phyloP scores from a whole-genome alignment of 2,329 filamentous ascomycete genomes.

The Cercospora sp. region DNA sequence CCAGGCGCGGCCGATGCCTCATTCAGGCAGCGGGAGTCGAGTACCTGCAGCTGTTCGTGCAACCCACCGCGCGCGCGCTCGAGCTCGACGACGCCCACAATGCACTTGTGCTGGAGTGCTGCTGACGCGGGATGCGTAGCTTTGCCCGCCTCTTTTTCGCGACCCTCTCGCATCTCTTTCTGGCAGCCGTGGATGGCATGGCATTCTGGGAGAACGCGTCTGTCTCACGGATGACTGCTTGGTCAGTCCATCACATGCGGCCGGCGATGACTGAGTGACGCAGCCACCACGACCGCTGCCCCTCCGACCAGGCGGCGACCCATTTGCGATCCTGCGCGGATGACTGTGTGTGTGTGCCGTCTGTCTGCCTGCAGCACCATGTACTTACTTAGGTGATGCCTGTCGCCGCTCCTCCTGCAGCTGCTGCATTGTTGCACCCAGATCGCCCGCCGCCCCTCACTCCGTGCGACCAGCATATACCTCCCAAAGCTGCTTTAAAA shows the following conservation, averaged over 20 bases:
- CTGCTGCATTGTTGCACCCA: not conserved
- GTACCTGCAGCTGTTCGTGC: slow-evolving; percentile 18
- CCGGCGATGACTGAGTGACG: slow-evolving; percentile 15
- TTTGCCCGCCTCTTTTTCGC: slow-evolving; percentile 3
- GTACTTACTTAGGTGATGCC: not conserved
- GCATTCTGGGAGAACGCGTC: not conserved
- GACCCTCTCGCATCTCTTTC: not conserved
- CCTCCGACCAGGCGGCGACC: not conserved
- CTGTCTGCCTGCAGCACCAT: not conserved
- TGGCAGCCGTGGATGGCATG: not conserved
- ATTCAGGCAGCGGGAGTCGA: not conserved
- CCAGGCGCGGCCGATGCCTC: slow-evolving; percentile 11
- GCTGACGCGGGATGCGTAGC: slow-evolving; percentile 13
- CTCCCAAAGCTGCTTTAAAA: not conserved
- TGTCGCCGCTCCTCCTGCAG: not conserved
- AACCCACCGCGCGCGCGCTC: not conserved
- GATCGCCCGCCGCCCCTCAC: not conserved
- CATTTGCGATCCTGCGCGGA: not conserved
- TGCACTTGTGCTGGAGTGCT: not conserved
- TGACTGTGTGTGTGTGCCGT: not conserved
- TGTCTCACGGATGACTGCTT: slow-evolving; percentile 18
- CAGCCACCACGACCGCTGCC: slow-evolving; percentile 15
- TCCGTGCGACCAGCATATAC: not conserved
- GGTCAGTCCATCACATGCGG: slow-evolving; percentile 4
- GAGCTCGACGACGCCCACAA: not conserved